phyloP scores from a whole-genome alignment of 805 yeast species.

The Ogataea pilisensis region DNA sequence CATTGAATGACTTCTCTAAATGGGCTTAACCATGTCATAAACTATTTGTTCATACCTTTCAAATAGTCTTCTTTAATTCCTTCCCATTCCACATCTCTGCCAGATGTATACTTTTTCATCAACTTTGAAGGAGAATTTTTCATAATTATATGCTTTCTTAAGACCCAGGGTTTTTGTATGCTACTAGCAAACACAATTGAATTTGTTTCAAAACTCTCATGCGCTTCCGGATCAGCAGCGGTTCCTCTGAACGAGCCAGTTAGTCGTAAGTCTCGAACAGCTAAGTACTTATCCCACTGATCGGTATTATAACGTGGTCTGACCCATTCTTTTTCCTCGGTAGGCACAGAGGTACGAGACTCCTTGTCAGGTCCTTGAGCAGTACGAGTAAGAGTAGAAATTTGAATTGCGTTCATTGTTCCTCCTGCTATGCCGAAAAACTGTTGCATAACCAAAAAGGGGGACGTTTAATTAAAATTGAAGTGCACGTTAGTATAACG shows the following conservation, averaged over 20 bases:
- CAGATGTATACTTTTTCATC: slow-evolving; percentile 32
- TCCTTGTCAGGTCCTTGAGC: slow-evolving; percentile 35
- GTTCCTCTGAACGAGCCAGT: slow-evolving; percentile 76
- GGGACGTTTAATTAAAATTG: too few relatives aligned
- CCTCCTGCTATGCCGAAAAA: slow-evolving; percentile 53
- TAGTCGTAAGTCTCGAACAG: slow-evolving; percentile 71
- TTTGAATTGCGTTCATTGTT: slow-evolving; percentile 33
- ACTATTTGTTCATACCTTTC: slow-evolving; percentile 31
- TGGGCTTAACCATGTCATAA: too few relatives aligned
- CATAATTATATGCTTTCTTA: slow-evolving; percentile 36
- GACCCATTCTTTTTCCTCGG: slow-evolving; percentile 43
- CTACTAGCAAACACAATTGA: slow-evolving; percentile 37
- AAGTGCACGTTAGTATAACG: too few relatives aligned
- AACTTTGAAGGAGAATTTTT: slow-evolving; percentile 36
- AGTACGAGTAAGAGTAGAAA: slow-evolving; percentile 28
- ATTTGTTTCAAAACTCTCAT: slow-evolving; percentile 73
- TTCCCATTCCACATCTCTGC: slow-evolving; percentile 30
- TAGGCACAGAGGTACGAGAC: slow-evolving; percentile 35
- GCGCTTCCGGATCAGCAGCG: slow-evolving; percentile 60
- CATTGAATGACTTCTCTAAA: too few relatives aligned
- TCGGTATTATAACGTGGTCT: slow-evolving; percentile 52
- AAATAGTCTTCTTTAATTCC: slow-evolving; percentile 33
- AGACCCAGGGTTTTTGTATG: slow-evolving; percentile 34
- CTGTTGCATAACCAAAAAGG: too few relatives aligned
- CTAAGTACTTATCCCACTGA: slow-evolving; percentile 50